Base-by-base conservation (phyloP, 2,329 filamentous ascomycete genomes). In the Truncatella angustata region DNA sequence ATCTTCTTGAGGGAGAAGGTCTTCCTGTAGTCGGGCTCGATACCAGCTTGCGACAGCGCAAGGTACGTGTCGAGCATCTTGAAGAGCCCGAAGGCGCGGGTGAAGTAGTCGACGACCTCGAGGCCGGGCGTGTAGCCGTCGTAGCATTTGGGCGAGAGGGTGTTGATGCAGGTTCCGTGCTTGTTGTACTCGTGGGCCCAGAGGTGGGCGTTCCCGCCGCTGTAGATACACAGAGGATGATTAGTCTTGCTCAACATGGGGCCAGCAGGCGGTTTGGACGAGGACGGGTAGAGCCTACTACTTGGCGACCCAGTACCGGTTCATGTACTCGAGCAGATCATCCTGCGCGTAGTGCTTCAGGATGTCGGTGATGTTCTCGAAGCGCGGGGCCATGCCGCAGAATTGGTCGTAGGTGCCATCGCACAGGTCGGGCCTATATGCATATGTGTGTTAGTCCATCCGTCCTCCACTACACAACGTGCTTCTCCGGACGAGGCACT, bases 121-220 rank as follows among this genome's bases (percentile, higher is more conserved):
- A 71, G 23, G n/a, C 73, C 73, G 0, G 70, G 57, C 5, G 47
- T 56, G 64, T 75, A 72, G 51, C 78, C 70, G 34, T 73, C 71
- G 70, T 89, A 90, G 75, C 87, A 90, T 18, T 70, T 63, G 0
- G 85, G 79, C 2, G 84, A 71, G 42, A 90, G 78, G 0, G 87
- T 90, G 63, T 81, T 85, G 62, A 90, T 83, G 70, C 87, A 90
- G 11, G 86, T 88, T 28, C 82, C 87, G 66, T 90, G 86, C 66
- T 87, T 88, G 66, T 78, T 76, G 80, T 84, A 90, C 64, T 90
- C 86, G 68, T 88, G 84, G 60, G 81, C 76, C 86, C 86, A 90
- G 60, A 90, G 65, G 49, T 70, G 66, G 28, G 69, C 62, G 57
- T 75, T 74, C 20, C 66, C 63, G 23, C 71, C 71, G 50, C 70